These are phyloP conservation scores for Evernia prunastri DNA, from an alignment of 495 filamentous ascomycete species.

Conservation along the genomic window DNA sequence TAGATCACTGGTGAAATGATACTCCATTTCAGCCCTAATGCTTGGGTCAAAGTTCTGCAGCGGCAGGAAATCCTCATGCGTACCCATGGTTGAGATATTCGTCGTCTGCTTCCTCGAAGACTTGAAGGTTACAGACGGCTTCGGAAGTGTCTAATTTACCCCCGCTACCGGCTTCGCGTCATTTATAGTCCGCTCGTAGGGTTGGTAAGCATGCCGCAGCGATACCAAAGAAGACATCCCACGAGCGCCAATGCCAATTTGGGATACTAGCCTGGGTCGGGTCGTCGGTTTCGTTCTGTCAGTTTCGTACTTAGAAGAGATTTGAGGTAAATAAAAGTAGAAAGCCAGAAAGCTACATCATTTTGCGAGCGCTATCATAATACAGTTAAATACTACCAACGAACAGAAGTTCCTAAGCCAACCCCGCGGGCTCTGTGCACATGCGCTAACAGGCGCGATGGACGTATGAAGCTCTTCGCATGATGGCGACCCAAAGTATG, in stretches of 20 bases:
- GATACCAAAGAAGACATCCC: conserved; percentile 22
- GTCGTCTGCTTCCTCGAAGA: not conserved
- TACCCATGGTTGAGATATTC: not conserved
- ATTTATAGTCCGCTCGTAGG: conserved; percentile 17
- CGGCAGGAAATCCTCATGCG: not conserved
- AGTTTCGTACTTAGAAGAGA: conserved; percentile 20
- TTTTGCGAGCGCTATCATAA: no score
- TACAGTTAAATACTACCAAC: no score
- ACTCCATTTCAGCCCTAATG: conserved; percentile 8
- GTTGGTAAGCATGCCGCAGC: conserved; percentile 21
- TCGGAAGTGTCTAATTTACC: not conserved
- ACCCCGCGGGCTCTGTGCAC: no score
- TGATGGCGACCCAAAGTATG: no score
- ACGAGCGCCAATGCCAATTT: conserved; percentile 23
- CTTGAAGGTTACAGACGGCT: not conserved
- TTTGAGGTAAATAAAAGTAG: no score
- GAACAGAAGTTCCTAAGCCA: no score
- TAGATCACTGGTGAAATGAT: conserved; percentile 1
- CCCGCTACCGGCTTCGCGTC: not conserved
- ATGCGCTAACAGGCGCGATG: no score
- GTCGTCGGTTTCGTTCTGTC: conserved; percentile 20
- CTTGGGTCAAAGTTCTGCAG: conserved; percentile 1
- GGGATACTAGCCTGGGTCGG: conserved; percentile 11
- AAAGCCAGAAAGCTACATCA: no score
- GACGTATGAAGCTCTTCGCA: no score